phyloP scores from a whole-genome alignment of 352 stramenopile genomes.

The Phytopythium mirpurense region DNA sequence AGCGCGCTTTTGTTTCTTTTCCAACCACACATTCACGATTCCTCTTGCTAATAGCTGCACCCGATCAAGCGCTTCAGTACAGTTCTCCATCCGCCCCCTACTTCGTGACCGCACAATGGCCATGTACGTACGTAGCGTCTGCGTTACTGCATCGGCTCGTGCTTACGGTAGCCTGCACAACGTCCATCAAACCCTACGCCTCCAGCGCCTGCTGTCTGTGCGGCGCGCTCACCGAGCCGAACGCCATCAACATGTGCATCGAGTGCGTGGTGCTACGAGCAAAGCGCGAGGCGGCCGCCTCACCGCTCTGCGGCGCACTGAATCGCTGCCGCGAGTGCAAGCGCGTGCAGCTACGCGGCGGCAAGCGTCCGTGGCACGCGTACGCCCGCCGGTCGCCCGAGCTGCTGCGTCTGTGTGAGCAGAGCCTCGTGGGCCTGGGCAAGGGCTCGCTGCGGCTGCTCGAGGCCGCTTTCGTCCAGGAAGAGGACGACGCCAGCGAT shows the following conservation, averaged over 20 bases:
- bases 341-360: constrained; percentile 50
- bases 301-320: constrained; percentile 29
- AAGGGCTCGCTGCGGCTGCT: constrained; percentile 54
- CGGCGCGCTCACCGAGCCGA: constrained; percentile 61
- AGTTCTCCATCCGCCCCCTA: too few species aligned
- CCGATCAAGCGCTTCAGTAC: too few species aligned
- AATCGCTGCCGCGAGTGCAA: constrained; percentile 59
- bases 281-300: constrained; percentile 32
- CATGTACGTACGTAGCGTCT: too few species aligned
- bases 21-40: too few species aligned
- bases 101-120: too few species aligned
- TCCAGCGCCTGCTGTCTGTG: constrained; percentile 49
- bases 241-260: constrained; percentile 71
- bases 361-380: constrained; percentile 37
- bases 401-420: constrained; percentile 71
- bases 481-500: constrained; percentile 10
- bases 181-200: too few species aligned
- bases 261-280: constrained; percentile 25
- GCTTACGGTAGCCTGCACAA: too few species aligned
- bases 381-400: constrained; percentile 62
- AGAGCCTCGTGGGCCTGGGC: constrained; percentile 49
- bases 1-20: too few species aligned
- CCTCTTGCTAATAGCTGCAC: too few species aligned
- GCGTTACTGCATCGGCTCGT: too few species aligned
- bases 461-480: constrained; percentile 63